A percentile compares a stretch with the other conserved stretches of the same genome.
Evolutionary conservation across 768 basidiomycete species (phyloP).

Genomic region (Amanita phalloides): DNA sequence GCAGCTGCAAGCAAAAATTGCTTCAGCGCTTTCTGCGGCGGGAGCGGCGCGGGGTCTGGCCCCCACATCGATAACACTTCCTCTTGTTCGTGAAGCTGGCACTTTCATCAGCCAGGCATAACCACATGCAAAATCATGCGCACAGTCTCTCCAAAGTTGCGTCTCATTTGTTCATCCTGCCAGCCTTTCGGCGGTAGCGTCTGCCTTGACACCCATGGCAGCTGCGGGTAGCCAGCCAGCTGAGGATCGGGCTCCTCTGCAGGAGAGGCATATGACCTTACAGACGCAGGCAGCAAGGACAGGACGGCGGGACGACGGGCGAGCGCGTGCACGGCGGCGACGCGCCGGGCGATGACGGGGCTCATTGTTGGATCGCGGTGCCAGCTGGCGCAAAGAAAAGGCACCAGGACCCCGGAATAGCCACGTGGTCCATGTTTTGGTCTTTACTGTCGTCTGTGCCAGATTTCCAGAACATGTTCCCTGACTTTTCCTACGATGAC

Average conservation of each 20-base stretch:
- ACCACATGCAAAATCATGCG: constrained; percentile 12
- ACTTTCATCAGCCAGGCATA: constrained; percentile 8
- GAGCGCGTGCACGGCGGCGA: constrained; percentile 20
- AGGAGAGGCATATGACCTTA: constrained; percentile 24
- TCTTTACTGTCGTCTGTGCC: not conserved
- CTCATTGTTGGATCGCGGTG: constrained; percentile 16
- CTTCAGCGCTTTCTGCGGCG: constrained; percentile 47
- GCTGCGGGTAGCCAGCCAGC: constrained; percentile 60
- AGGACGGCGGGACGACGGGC: constrained; percentile 11
- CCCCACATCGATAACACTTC: constrained; percentile 85
- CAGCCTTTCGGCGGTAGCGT: constrained; percentile 55
- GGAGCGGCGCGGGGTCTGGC: constrained; percentile 59
- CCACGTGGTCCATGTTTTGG: not conserved
- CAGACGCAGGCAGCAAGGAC: constrained; percentile 1
- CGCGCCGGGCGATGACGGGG: constrained; percentile 28
- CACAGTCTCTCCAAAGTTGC: constrained; percentile 77
- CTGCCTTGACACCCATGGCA: constrained; percentile 60
- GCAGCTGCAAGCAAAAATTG: constrained; percentile 54
- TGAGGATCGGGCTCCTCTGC: constrained; percentile 49
- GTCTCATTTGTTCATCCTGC: constrained; percentile 66
- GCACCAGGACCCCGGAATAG: not conserved
- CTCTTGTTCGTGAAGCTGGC: constrained; percentile 69
- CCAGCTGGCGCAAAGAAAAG: not conserved
- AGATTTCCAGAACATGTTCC: not conserved
- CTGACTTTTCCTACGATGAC: constrained; percentile 13